These are phyloP conservation scores for Dothistroma pini DNA, from an alignment of 2,329 filamentous ascomycete species.

Conservation along the genomic window DNA sequence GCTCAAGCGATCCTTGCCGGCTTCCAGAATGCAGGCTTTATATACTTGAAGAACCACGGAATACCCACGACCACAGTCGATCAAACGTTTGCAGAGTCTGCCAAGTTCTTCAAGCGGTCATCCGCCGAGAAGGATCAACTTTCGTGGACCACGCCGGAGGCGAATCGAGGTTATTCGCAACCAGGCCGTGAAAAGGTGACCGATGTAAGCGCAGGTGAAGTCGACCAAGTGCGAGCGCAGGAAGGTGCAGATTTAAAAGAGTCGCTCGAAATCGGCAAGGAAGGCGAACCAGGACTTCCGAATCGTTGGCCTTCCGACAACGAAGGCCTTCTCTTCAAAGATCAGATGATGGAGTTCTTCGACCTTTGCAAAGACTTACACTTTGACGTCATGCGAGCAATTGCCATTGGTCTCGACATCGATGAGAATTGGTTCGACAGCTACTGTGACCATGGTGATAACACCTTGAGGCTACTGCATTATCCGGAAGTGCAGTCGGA, in stretches of 20 bases:
- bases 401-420: conserved; percentile 59
- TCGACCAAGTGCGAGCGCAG: conserved; percentile 53
- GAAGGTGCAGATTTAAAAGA: conserved; percentile 54
- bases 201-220: conserved; percentile 52
- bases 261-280: conserved; percentile 58
- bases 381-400: conserved; percentile 62
- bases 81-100: conserved; percentile 46
- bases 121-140: conserved; percentile 61
- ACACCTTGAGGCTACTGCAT: conserved; percentile 51
- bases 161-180: conserved; percentile 47
- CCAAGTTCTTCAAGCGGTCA: conserved; percentile 65
- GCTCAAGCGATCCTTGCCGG: conserved; percentile 71
- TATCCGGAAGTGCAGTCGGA: conserved; percentile 55
- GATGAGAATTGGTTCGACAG: conserved; percentile 75
- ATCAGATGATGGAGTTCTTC: conserved; percentile 70
- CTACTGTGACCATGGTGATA: conserved; percentile 68
- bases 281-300: conserved; percentile 58
- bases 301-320: conserved; percentile 69
- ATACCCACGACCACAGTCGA: conserved; percentile 46
- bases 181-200: conserved; percentile 65
- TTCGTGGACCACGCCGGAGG: conserved; percentile 56
- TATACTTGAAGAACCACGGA: conserved; percentile 78
- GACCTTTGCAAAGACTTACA: conserved; percentile 69
- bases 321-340: conserved; percentile 65
- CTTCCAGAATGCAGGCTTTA: conserved; percentile 82